These are phyloP conservation scores for Heterobasidion annosum DNA, from an alignment of 1,284 basidiomycete species.

Conservation along the genomic window DNA sequence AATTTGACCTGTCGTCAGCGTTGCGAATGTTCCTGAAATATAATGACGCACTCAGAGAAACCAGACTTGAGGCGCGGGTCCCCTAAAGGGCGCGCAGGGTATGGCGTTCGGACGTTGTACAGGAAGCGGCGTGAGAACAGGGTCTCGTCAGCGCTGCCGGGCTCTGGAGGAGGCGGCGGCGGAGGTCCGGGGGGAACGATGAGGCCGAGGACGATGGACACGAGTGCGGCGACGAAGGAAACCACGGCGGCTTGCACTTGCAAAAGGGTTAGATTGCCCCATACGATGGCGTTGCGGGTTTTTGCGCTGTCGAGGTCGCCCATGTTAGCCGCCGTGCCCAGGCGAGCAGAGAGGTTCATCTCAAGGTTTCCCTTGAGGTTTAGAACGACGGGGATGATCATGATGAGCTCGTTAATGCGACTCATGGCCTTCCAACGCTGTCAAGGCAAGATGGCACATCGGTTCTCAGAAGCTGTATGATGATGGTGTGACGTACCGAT, in stretches of 20 bases:
- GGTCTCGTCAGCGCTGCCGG: not conserved
- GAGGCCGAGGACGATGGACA: constrained; percentile 71
- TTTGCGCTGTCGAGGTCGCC: constrained; percentile 78
- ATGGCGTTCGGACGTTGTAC: constrained; percentile 1
- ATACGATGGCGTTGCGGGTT: constrained; percentile 59
- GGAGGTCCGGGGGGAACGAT: constrained; percentile 32
- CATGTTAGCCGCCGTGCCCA: constrained; percentile 74
- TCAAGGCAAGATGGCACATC: not conserved
- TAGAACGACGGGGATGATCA: constrained; percentile 90
- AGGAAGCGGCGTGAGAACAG: not conserved
- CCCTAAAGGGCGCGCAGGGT: not conserved
- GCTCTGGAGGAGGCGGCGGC: not conserved
- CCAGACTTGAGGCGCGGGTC: constrained; percentile 27
- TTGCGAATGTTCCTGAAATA: not conserved
- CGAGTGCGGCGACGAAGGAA: constrained; percentile 76
- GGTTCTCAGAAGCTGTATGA: not conserved
- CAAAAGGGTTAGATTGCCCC: constrained; percentile 81
- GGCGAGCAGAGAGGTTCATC: constrained; percentile 83
- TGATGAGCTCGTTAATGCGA: constrained; percentile 90
- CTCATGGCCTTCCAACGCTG: constrained; percentile 83
- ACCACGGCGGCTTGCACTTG: constrained; percentile 93
- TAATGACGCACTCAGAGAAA: constrained; percentile 39
- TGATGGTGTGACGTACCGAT: constrained; percentile 43
- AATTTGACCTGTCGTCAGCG: not conserved
- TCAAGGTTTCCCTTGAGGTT: constrained; percentile 97